phyloP scores from a whole-genome alignment of 345 rosid genomes.

The Reutealis trisperma region DNA sequence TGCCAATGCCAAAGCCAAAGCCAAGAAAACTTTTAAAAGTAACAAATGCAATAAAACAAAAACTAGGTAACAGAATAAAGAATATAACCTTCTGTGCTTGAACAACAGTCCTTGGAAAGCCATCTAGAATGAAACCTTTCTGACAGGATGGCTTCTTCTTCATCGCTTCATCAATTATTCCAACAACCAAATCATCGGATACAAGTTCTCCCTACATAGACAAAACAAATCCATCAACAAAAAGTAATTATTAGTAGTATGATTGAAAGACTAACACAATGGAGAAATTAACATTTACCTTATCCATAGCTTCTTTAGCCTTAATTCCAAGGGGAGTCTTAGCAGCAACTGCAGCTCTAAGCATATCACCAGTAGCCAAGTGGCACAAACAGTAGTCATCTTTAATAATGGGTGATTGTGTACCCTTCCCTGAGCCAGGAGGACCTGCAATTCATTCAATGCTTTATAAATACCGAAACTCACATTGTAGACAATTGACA shows the following conservation, averaged over 20 bases:
- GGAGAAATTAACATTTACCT: slow-evolving; percentile 41
- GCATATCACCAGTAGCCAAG: slow-evolving; percentile 96
- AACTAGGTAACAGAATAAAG: background rate
- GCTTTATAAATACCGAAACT: background rate
- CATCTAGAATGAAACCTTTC: slow-evolving; percentile 92
- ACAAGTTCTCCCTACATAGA: slow-evolving; percentile 77
- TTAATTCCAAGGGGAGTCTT: slow-evolving; percentile 90
- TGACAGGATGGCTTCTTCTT: slow-evolving; percentile 83
- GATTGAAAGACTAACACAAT: background rate
- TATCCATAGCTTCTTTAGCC: slow-evolving; percentile 96
- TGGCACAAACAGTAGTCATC: slow-evolving; percentile 92
- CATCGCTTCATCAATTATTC: slow-evolving; percentile 90
- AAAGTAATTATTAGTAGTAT: background rate
- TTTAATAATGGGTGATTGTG: slow-evolving; percentile 87
- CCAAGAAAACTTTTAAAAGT: background rate
- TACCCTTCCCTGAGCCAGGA: slow-evolving; percentile 97
- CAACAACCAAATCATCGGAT: slow-evolving; percentile 87
- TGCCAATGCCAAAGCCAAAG: background rate
- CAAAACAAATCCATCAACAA: background rate
- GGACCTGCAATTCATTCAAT: slow-evolving; percentile 53
- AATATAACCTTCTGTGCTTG: slow-evolving; percentile 78
- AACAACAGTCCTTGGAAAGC: slow-evolving; percentile 84
- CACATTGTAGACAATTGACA: background rate
- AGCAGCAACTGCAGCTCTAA: slow-evolving; percentile 90
- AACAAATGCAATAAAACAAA: background rate